Conservation (phyloP, 768 basidiomycete genomes). For the Chalciporus chontae region DNA sequence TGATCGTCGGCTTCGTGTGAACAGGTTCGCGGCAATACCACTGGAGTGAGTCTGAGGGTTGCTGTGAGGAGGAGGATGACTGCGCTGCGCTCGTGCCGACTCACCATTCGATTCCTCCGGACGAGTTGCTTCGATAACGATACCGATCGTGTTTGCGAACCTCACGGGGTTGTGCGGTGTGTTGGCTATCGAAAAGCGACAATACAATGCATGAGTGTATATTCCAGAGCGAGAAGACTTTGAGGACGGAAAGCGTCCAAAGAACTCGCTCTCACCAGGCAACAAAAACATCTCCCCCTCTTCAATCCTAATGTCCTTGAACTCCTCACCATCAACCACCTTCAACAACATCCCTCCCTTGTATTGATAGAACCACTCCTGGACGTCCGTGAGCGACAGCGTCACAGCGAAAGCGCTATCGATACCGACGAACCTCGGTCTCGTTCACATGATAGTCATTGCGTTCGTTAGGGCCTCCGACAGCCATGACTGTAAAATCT, state of each 20-base stretch:
- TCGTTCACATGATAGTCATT: slow-evolving; percentile 95
- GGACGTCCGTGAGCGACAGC: neutral
- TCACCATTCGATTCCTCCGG: slow-evolving; percentile 72
- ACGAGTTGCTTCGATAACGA: slow-evolving; percentile 85
- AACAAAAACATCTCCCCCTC: slow-evolving; percentile 98
- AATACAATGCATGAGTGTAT: neutral
- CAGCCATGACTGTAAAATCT: slow-evolving; percentile 93
- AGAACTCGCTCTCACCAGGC: slow-evolving; percentile 55
- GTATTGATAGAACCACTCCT: slow-evolving; percentile 99
- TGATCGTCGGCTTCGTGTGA: slow-evolving; percentile 67
- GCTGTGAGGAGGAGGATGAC: neutral
- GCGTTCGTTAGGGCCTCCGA: slow-evolving; percentile 93
- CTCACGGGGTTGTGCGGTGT: slow-evolving; percentile 96
- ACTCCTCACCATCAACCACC: slow-evolving; percentile 75
- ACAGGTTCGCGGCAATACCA: slow-evolving; percentile 80
- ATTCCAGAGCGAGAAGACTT: neutral
- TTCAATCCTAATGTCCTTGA: slow-evolving; percentile 83
- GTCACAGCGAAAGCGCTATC: neutral
- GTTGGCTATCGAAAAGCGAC: slow-evolving; percentile 57
- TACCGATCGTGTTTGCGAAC: slow-evolving; percentile 84
- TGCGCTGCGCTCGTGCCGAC: slow-evolving; percentile 13
- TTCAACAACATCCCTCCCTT: slow-evolving; percentile 91
- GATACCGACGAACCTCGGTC: slow-evolving; percentile 61
- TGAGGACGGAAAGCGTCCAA: too few species aligned
- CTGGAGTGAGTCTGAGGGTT: slow-evolving; percentile 70